A percentile compares a stretch with the other conserved stretches of the same genome.
Evolutionary conservation across 768 basidiomycete species (phyloP).

Genomic region (Clitopilus hobsonii): DNA sequence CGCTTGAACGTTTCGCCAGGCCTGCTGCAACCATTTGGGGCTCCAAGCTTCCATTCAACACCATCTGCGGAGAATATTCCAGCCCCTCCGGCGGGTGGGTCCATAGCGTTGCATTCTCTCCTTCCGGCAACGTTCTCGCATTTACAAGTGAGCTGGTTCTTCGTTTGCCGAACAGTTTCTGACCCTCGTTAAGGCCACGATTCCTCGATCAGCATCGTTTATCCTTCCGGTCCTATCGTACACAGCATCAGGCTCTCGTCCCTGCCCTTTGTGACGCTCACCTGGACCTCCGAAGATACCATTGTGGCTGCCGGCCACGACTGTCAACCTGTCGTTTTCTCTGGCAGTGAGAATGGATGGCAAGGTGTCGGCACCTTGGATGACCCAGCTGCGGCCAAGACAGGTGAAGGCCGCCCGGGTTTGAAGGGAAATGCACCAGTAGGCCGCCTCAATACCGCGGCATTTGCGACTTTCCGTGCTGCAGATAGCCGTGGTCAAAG

Average conservation of each 20-base stretch:
- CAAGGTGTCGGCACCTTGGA: conserved; percentile 77
- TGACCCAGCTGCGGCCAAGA: conserved; percentile 54
- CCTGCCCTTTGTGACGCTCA: conserved; percentile 79
- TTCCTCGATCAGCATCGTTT: conserved; percentile 89
- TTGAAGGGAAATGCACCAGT: conserved; percentile 41
- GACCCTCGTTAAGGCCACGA: conserved; percentile 71
- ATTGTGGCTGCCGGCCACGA: conserved; percentile 95
- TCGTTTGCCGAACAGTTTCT: not conserved
- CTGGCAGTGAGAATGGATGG: conserved; percentile 78
- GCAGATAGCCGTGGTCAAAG: conserved; percentile 78
- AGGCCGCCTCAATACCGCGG: conserved; percentile 86
- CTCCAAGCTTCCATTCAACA: conserved; percentile 97
- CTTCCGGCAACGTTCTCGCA: conserved; percentile 90
- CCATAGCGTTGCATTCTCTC: conserved; percentile 92
- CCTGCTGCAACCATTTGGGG: conserved; percentile 93
- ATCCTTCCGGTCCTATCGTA: conserved; percentile 70
- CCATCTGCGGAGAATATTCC: conserved; percentile 89
- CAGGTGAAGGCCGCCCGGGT: conserved; percentile 39
- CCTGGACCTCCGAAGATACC: conserved; percentile 79
- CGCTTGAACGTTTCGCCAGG: conserved; percentile 31
- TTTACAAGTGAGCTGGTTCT: conserved; percentile 73
- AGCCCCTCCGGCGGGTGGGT: conserved; percentile 96
- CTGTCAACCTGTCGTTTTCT: conserved; percentile 90
- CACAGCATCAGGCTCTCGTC: conserved; percentile 72
- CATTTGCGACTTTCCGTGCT: conserved; percentile 90